Evolutionary conservation across 2,329 filamentous ascomycete species (phyloP).

Genomic region (Cytospora chrysosperma): DNA sequence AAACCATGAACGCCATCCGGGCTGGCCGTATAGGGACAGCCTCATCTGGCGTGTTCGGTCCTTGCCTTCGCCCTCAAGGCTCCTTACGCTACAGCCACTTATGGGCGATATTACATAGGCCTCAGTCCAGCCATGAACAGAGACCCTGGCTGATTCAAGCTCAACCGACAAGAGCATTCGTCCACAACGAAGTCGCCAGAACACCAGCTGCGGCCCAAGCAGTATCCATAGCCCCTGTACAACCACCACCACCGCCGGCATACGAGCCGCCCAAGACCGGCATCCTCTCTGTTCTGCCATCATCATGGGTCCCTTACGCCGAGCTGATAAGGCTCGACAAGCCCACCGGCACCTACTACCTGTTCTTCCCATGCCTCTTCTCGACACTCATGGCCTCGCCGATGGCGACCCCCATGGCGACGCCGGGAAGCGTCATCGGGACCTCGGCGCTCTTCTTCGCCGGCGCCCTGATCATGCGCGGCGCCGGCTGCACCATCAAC

Average conservation of each 20-base stretch:
- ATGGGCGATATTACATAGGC: background rate
- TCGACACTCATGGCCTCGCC: constrained; percentile 79
- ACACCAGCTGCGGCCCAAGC: background rate
- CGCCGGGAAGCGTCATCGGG: constrained; percentile 60
- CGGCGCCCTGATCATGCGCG: constrained; percentile 81
- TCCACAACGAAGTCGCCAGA: background rate
- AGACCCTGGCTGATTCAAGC: background rate
- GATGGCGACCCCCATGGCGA: constrained; percentile 59
- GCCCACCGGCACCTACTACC: constrained; percentile 77
- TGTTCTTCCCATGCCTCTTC: constrained; percentile 83
- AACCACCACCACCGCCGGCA: constrained; percentile 21
- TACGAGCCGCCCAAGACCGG: constrained; percentile 73
- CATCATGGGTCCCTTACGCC: constrained; percentile 73
- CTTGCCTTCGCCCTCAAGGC: background rate
- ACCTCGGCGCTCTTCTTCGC: constrained; percentile 70
- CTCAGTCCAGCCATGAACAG: background rate
- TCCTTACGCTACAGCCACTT: background rate
- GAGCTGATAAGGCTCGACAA: constrained; percentile 81
- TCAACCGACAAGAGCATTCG: constrained; percentile 3
- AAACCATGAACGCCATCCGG: constrained; percentile 9
- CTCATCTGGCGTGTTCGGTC: background rate
- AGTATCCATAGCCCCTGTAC: constrained; percentile 5
- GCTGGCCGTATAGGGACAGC: background rate
- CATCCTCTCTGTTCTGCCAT: constrained; percentile 66
- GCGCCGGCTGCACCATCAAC: constrained; percentile 85